These are phyloP conservation scores for Blakeslea trispora DNA, from an alignment of 371 early-diverging fungal species.

Conservation along the genomic window DNA sequence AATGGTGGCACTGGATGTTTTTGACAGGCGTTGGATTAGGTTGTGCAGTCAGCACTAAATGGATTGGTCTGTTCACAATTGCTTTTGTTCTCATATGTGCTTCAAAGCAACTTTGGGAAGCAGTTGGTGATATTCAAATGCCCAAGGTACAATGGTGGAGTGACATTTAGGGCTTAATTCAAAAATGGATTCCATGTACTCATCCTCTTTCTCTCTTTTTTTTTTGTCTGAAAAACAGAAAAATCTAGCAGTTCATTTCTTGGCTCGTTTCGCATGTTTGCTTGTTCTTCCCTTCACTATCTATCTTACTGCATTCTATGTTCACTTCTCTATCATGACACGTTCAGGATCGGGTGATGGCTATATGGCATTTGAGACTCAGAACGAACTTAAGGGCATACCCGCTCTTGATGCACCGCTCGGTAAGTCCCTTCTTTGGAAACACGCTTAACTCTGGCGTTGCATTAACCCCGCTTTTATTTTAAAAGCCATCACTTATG, in stretches of 20 bases:
- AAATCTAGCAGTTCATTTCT: constrained; percentile 63
- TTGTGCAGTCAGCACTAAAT: constrained; percentile 73
- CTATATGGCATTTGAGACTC: constrained; percentile 89
- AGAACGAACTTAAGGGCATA: constrained; percentile 80
- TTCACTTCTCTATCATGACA: constrained; percentile 82
- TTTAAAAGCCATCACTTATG: constrained; percentile 78
- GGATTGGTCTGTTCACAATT: constrained; percentile 92
- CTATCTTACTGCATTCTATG: constrained; percentile 81
- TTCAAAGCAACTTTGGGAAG: constrained; percentile 85
- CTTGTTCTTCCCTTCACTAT: constrained; percentile 81
- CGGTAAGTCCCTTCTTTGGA: constrained; percentile 18
- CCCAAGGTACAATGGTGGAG: too few relatives aligned
- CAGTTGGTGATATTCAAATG: constrained; percentile 71
- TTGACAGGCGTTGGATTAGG: constrained; percentile 76
- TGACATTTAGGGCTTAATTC: too few relatives aligned
- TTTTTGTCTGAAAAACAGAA: too few relatives aligned
- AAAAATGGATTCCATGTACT: too few relatives aligned
- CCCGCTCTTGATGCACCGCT: constrained; percentile 53
- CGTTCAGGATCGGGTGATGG: constrained; percentile 89
- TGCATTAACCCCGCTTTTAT: too few relatives aligned
- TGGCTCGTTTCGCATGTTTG: constrained; percentile 71
- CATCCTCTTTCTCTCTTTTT: too few relatives aligned
- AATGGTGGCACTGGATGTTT: constrained; percentile 76
- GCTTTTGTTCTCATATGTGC: constrained; percentile 86
- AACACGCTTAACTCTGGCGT: too few relatives aligned